Base-by-base conservation (phyloP, 768 basidiomycete species). In the Suillus fuscotomentosus region DNA sequence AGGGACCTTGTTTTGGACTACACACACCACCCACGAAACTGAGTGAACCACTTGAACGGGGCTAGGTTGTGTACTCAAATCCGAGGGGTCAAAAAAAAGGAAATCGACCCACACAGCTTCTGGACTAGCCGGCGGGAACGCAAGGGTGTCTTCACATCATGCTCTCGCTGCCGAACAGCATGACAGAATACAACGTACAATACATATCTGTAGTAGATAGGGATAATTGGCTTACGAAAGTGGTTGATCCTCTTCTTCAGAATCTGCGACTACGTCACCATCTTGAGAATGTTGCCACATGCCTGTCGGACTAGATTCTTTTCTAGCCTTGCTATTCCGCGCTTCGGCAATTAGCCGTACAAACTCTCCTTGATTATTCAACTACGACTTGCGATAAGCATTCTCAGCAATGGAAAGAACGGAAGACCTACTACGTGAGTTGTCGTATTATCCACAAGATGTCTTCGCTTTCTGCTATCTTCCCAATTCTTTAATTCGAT, bases 401-500 rank as follows among this genome's bases (percentile, higher is more conserved):
- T 39, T 20, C 15, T 47, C 31, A 51, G 38, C 24, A 42, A 59
- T 42, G 27, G 41, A 42, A 15, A 22, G 31, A 63, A 56, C 47
- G 61, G 43, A 63, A 3, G 41, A 45, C 71, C 65, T 67, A 84
- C 84, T 69, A 81, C 73, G 70, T 86, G 72, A 24, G 74, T 73
- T 20, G 65, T 70, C 27, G 74, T 66, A 67, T 82, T 79, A 3
- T 82, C 78, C 5, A 83, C 78, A 20, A 72, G 63, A 27, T 62
- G 63, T 42, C 67, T 77, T 53, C 72, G 73, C 36, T 81, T 84
- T 60, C 75, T 79, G 62, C 74, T 78, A 62, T 80, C 84, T 67
- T 90, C 89, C 87, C 86, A 88, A 68, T 74, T 76, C 67, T 78
- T 82, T 70, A 91, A 70, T 41, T 89, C 88, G 48, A 70, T 70